A percentile compares a stretch with the other conserved stretches of the same genome.
Conservation (phyloP, 176 grass and related monocot species). For the Aechmea fasciata region DNA sequence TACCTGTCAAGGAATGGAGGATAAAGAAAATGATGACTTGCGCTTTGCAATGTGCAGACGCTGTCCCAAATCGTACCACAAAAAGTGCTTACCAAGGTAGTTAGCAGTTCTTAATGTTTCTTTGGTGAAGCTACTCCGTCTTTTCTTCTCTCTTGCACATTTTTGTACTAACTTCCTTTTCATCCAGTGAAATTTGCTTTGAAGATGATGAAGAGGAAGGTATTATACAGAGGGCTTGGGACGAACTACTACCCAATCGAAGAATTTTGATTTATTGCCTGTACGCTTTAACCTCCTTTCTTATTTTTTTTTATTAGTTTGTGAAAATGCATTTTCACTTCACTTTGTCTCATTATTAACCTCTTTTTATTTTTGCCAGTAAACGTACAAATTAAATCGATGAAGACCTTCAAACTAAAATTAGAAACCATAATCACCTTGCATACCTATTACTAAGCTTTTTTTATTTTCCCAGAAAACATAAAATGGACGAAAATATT, state of each 20-base stretch:
- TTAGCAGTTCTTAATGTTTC: slow-evolving; percentile 3
- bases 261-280: slow-evolving; percentile 66
- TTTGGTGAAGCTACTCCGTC: neutral
- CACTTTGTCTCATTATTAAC: neutral
- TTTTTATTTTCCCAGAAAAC: slow-evolving; percentile 31
- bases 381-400: slow-evolving; percentile 11
- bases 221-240: slow-evolving; percentile 59
- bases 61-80: slow-evolving; percentile 22
- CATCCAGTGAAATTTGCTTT: slow-evolving; percentile 45
- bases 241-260: slow-evolving; percentile 29
- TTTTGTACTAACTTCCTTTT: slow-evolving; percentile 15
- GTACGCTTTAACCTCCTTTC: slow-evolving; percentile 31
- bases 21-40: slow-evolving; percentile 41
- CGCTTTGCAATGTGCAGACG: slow-evolving; percentile 38
- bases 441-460: neutral
- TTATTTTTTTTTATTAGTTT: neutral
- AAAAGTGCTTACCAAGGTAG: slow-evolving; percentile 26
- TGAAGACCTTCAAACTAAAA: slow-evolving; percentile 19
- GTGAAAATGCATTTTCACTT: neutral
- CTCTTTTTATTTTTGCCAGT: slow-evolving; percentile 2
- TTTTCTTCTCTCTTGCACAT: slow-evolving; percentile 7
- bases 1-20: slow-evolving; percentile 60
- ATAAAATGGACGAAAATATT: slow-evolving; percentile 25
- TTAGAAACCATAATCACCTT: slow-evolving; percentile 24
- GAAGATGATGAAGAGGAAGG: slow-evolving; percentile 35